Evolutionary conservation across 2,329 filamentous ascomycete genomes (phyloP).

Genomic region (Epicoccum sorghinum): DNA sequence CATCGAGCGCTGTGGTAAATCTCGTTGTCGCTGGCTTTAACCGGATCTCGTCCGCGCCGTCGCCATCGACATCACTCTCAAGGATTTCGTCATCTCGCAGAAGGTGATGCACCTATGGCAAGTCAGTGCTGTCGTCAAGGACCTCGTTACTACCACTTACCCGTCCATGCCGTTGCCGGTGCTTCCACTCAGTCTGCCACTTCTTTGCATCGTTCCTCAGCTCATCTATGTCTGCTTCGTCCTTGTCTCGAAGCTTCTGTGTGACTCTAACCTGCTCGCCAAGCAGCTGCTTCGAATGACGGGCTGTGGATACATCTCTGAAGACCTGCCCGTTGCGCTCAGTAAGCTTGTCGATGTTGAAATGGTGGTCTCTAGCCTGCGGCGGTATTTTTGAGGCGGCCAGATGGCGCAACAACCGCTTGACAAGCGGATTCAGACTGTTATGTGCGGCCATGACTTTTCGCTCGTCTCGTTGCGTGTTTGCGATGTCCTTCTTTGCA

Average conservation of each 20-base stretch:
- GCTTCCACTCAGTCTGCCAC: slow-evolving; percentile 41
- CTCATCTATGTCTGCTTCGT: slow-evolving; percentile 35
- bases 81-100: slow-evolving; percentile 27
- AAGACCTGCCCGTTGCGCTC: slow-evolving; percentile 58
- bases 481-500: slow-evolving; percentile 67
- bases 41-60: slow-evolving; percentile 42
- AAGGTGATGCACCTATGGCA: slow-evolving; percentile 43
- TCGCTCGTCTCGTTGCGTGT: slow-evolving; percentile 57
- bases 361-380: slow-evolving; percentile 56
- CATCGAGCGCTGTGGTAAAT: slow-evolving; percentile 32
- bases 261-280: slow-evolving; percentile 63
- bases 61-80: slow-evolving; percentile 30
- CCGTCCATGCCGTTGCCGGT: slow-evolving; percentile 38
- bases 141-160: slow-evolving; percentile 23
- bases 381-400: slow-evolving; percentile 70
- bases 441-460: slow-evolving; percentile 60
- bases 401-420: slow-evolving; percentile 64
- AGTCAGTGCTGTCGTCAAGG: slow-evolving; percentile 22
- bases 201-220: slow-evolving; percentile 39
- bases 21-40: slow-evolving; percentile 27
- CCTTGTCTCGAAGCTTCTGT: slow-evolving; percentile 47
- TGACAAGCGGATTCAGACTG: slow-evolving; percentile 62
- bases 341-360: slow-evolving; percentile 70
- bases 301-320: slow-evolving; percentile 63
- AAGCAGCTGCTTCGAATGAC: slow-evolving; percentile 68